Base-by-base conservation (phyloP, 495 filamentous ascomycete species). In the Bacidia rubella region DNA sequence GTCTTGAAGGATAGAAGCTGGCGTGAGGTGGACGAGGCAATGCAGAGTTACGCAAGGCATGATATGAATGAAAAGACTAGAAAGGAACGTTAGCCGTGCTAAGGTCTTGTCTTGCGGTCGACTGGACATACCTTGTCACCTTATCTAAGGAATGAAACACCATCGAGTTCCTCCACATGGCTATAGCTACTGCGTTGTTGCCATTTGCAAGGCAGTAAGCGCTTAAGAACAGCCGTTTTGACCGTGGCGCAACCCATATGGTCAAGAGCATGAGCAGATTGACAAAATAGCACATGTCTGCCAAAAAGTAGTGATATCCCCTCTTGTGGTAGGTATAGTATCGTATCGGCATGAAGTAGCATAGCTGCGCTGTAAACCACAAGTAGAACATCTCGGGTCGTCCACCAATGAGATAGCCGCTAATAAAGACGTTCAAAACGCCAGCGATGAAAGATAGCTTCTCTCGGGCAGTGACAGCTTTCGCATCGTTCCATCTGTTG, bases 91-190 rank as follows among this genome's bases (percentile, higher is more conserved):
- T 35, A 5, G 5, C 29, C 7, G 39, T 7, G 17, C 21, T 2
- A 12, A 24, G 19, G 9, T 25, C 3, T 2, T 24, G 35, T 15
- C 32, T 12, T 15, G 17, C 17, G 10, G 25, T 22, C 27, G 43
- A 54, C 68, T 60, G 69, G 9, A 17, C 47, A 12, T 50, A 83
- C 72, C 85, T 90, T 32, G 87, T 90, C 49, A 94, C 77, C 66
- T 98, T 98, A 70, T 98, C 92, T 66, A 97, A 80, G 54, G 85
- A 90, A 68, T 98, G 92, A 70, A 98, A 97, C 35, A 98, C 92
- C 67, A 98, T 76, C 20, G 88, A 94, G 65, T 98, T 98, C 52
- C 92, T 81, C 92, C 92, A 98, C 90, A 98, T 96, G 55, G 92
- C 93, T 66, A 98, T 97, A 17, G 92, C 92, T 47, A 93, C 81